Conservation (phyloP, 2,329 filamentous ascomycete species). For the Alternaria novae-zelandiae region DNA sequence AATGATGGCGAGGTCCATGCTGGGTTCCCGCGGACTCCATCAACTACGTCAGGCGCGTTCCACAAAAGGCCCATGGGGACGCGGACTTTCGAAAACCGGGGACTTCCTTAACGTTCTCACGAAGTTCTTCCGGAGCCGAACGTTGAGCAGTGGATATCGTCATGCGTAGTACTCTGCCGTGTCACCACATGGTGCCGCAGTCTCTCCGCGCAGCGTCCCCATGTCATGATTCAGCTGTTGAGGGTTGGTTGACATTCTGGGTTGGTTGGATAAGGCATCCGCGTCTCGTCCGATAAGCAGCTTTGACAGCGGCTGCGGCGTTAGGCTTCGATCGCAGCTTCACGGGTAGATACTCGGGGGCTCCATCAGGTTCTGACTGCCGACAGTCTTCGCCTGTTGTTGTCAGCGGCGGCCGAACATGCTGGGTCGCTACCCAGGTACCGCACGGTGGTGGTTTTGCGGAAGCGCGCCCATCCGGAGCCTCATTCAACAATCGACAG, state of each 20-base stretch:
- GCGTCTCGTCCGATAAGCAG: not conserved
- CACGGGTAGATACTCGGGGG: not conserved
- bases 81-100: not conserved
- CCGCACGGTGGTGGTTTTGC: not conserved
- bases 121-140: constrained; percentile 1
- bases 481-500: not conserved
- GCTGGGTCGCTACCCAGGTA: not conserved
- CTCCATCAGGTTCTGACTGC: not conserved
- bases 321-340: not conserved
- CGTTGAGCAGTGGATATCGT: constrained; percentile 1
- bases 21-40: not conserved
- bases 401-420: not conserved
- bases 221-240: not conserved
- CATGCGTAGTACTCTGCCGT: not conserved
- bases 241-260: not conserved
- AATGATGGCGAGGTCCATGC: not conserved
- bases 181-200: not conserved
- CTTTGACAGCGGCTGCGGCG: not conserved
- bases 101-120: not conserved
- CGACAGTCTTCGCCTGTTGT: not conserved
- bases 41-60: constrained; percentile 7
- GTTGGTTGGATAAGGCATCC: not conserved
- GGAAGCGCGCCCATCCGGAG: not conserved
- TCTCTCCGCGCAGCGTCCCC: not conserved
- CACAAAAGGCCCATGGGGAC: constrained; percentile 6